Base-by-base conservation (phyloP, 148 eudicot genomes). In the Amaranthus cruentus region DNA sequence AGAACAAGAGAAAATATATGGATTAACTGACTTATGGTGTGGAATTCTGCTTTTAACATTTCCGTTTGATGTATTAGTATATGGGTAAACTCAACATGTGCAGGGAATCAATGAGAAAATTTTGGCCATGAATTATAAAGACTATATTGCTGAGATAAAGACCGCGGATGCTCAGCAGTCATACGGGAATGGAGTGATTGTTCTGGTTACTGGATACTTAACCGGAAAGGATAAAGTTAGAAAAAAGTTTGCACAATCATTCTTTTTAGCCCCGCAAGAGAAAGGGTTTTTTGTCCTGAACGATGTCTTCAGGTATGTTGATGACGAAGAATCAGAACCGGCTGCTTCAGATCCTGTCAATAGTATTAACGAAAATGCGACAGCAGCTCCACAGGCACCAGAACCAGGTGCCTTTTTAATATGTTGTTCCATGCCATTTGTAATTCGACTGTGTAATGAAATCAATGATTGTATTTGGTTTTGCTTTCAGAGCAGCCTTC, bases 121-220 rank as follows among this genome's bases (percentile, higher is more conserved):
- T 60, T 44, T 83, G 70, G 88, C 98, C 42, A 78, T 89, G 70
- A 82, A 87, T 75, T 87, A 75, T 78, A 84, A 79, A 63, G 87
- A 88, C 59, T 88, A 69, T 69, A 79, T 77, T 83, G 87, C 93
- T 7, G 94, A 90, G 87, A 93, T 93, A 69, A 83, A 84, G 83
- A 86, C 96, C 3, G 93, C 90, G 43, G 96, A 93, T 85, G 88
- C 98, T 55, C 98, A 90, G 75, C 88, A 77, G n/a, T 90, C 96
- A 46, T 84, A 72, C 65, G 83, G 82, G 66, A 83, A 78, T 58
- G 98, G 98, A 69, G 91, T 93, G n/a, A 84, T 83, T 55, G 92
- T 93, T 76, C 73, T 90, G 55, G 93, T 93, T 11, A 93, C 96
- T 61, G 98, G 98, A 64, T 81, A 84, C 79, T 77, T 93, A 76